Base-by-base conservation (phyloP, 331 rosid species). In the Erythrophleum ivorense region DNA sequence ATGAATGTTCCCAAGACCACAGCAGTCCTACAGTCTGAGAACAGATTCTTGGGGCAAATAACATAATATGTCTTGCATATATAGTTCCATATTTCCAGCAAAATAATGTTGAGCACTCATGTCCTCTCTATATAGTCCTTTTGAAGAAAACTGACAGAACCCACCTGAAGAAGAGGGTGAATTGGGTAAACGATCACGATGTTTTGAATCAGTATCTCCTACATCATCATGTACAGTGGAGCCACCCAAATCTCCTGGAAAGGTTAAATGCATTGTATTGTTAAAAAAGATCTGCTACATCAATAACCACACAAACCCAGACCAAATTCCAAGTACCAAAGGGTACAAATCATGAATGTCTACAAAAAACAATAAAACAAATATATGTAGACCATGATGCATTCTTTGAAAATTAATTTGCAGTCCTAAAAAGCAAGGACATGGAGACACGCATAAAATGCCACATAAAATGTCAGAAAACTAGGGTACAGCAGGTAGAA, bases 111-210 rank as follows among this genome's bases (percentile, higher is more conserved):
- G 97, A 88, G 91, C 97, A 93, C 96, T 93, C 92, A 91, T 88
- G 94, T 91, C 98, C 91, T 82, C 90, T 84, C 88, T 90, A 88
- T 92, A 96, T 87, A 96, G 98, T 93, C 98, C 98, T 89, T 93
- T 95, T 84, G 98, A 93, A 87, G 97, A 93, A 91, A 92, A 91
- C 98, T 94, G 97, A 93, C 91, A 81, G 97, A 91, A 96, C 99
- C 99, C 98, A 96, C 99, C 99, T 96, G 99, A 96, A 85, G 99
- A 92, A 73, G 97, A 91, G 86, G 98, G 97, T 92, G 99, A 94
- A 86, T 88, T 89, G 91, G 97, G 91, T 91, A 91, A 90, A 84
- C 92, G 94, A 63, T 87, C 91, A 38, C 86, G 87, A 85, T 78
- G 73, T 75, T 86, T 94, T 58, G 92, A 83, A 82, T 88, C 85